A percentile compares a stretch with the other conserved stretches of the same genome.
Conservation (phyloP, 345 rosid species). For the Aurinia saxatilis region DNA sequence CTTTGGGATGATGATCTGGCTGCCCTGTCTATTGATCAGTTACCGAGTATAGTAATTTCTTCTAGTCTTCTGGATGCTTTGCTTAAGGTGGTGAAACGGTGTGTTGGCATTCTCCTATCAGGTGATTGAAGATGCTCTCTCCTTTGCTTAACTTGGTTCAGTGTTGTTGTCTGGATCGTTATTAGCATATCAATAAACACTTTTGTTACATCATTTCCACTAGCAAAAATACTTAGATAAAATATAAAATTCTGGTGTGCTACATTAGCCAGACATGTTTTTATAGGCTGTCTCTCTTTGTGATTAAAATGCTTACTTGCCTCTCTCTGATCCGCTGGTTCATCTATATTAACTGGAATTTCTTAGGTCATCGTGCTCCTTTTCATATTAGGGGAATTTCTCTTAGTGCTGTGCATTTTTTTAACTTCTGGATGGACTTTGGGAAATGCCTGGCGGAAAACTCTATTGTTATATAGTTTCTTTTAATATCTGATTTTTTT, state of each 20-base stretch:
- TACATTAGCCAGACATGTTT: not conserved
- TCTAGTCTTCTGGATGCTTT: constrained; percentile 54
- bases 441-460: not conserved
- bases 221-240: not conserved
- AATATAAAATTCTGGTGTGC: not conserved
- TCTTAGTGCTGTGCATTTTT: not conserved
- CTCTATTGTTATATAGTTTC: constrained; percentile 1
- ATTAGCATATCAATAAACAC: not conserved
- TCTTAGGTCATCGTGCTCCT: not conserved
- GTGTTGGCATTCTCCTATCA: constrained; percentile 39
- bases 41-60: constrained; percentile 44
- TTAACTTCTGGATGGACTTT: not conserved
- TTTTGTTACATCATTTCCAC: constrained; percentile 2
- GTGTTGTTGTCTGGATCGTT: not conserved
- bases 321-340: not conserved
- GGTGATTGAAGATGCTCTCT: constrained; percentile 37
- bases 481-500: not conserved
- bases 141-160: constrained; percentile 1
- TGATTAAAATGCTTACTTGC: not conserved
- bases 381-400: not conserved
- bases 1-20: constrained; percentile 76
- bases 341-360: not conserved
- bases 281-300: constrained; percentile 2
- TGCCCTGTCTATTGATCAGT: constrained; percentile 57
- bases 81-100: constrained; percentile 44